Base-by-base conservation (phyloP, 371 early-diverging fungal genomes). In the Mucor saturninus region DNA sequence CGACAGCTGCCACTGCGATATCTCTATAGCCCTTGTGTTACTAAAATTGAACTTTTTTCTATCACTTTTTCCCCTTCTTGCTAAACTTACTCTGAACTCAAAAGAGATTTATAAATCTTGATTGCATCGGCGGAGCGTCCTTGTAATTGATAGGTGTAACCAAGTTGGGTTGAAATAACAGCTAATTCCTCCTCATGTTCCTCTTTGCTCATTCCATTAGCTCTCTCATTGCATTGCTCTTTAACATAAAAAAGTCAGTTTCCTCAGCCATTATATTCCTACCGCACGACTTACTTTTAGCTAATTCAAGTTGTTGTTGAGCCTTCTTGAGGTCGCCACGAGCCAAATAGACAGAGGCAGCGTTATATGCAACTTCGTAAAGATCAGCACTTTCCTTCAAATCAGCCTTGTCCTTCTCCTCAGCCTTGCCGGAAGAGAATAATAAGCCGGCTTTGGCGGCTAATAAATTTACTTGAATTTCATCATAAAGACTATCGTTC, bases 281-380 rank as follows among this genome's bases (percentile, higher is more conserved):
- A 9, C 21, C 21, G 21, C 3, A 35, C 2, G 30, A 59, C 74
- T 67, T 87, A 88, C 90, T 81, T 61, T 77, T 56, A 14, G 90
- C 87, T 4, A 65, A 58, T 38, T 82, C 75, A 31, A 90, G 70
- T 39, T 86, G 74, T 49, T 74, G 62, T 52, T 84, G 86, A 21
- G 91, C 91, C 45, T 79, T 69, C 21, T 65, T 69, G 54, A 79
- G 62, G 15, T 90, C 76, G 2, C 83, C 83, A 40, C 74, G 64
- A 5, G 89, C 86, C 28, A 91, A 72, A 57, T 76, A 75, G 6
- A 80, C 69, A 63, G 89, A 88, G 5, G 90, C 93, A 13, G 80
- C 73, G 72, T 92, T 92, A 68, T 88, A 91, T 43, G 83, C 79
- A 30, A 87, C 73, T 71, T 92, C 91, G 59, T 90, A 92, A 0